phyloP scores from a whole-genome alignment of 768 basidiomycete genomes.

The Psilocybe azurescens region DNA sequence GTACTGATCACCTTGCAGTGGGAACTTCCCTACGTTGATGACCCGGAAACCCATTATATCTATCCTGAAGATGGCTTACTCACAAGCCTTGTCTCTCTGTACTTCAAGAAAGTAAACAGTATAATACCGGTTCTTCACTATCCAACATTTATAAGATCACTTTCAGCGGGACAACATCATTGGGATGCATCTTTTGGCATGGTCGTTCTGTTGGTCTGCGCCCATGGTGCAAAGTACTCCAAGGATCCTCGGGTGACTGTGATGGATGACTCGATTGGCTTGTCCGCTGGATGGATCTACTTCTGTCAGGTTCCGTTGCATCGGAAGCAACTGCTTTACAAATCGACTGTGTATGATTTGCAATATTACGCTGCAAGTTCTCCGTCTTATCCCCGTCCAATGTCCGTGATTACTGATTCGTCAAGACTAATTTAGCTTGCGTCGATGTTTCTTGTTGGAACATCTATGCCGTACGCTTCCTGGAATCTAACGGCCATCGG shows the following conservation, averaged over 20 bases:
- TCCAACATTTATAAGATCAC: slow-evolving; percentile 62
- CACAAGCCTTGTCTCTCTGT: slow-evolving; percentile 54
- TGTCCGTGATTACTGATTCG: slow-evolving; percentile 1
- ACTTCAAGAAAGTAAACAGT: slow-evolving; percentile 59
- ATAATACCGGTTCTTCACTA: slow-evolving; percentile 70
- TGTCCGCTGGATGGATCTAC: slow-evolving; percentile 65
- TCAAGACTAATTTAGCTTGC: slow-evolving; percentile 28
- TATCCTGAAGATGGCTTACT: slow-evolving; percentile 60
- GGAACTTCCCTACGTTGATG: slow-evolving; percentile 34
- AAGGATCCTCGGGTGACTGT: slow-evolving; percentile 49
- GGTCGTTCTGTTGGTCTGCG: slow-evolving; percentile 68
- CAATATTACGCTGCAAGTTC: slow-evolving; percentile 65
- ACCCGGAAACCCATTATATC: slow-evolving; percentile 32
- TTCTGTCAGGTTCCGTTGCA: slow-evolving; percentile 66
- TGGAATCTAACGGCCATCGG: slow-evolving; percentile 65
- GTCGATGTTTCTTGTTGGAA: slow-evolving; percentile 40
- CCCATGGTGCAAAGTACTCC: slow-evolving; percentile 63
- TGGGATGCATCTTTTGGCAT: slow-evolving; percentile 55
- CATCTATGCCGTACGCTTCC: slow-evolving; percentile 54
- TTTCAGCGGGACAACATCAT: slow-evolving; percentile 52
- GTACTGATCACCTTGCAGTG: slow-evolving; percentile 32
- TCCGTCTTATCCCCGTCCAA: neutral
- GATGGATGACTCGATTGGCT: slow-evolving; percentile 39
- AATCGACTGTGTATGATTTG: slow-evolving; percentile 69
- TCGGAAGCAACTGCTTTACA: slow-evolving; percentile 58